Base-by-base conservation (phyloP, 83 land plant species). In the Picea abies region DNA sequence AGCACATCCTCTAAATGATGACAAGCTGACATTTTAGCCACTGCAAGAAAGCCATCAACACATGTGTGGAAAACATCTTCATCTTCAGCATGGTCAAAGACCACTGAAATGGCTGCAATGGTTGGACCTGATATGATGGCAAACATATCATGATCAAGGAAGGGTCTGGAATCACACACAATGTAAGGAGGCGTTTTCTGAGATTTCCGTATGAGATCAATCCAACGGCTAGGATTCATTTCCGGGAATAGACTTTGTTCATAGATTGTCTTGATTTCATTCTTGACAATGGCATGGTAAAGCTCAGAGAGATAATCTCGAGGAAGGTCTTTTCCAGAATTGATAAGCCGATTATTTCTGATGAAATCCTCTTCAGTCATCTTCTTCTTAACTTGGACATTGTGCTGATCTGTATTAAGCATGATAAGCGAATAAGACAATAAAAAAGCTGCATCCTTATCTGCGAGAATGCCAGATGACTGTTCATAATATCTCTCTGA, bases 331-430 rank as follows among this genome's bases (percentile, higher is more conserved):
- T 79, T 90, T 25, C 98, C 97, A 76, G 91, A 94, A 91, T 97
- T 96, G 20, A 94, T 93, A 39, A 58, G 84, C 65, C 99, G 88
- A 64, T 90, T 90, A 83, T 98, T 98, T 63, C 92, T 89, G 71
- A 97, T 96, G 80, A 97, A 97, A 78, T 97, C 99, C 79, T 96
- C 99, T 85, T 97, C 99, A 19, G 97, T 96, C 99, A 97, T 97
- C 84, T 97, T 97, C 73, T 96, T 97, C 82, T 96, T 94, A 52
- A 97, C 99, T 76, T 97, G 97, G 61, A 86, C 87, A 84, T 96
- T 97, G 79, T 97, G 99, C 86, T 92, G 99, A 86, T 98, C 99
- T 63, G 99, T 98, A 85, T 98, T 98, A 12, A 98, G 93, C 99
- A 98, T 94, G 64, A 98, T 98, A 60, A 98, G 90, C 39, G 99